Evolutionary conservation across 257 asterid genomes (phyloP).

Genomic region (Jacaranda mimosifolia): DNA sequence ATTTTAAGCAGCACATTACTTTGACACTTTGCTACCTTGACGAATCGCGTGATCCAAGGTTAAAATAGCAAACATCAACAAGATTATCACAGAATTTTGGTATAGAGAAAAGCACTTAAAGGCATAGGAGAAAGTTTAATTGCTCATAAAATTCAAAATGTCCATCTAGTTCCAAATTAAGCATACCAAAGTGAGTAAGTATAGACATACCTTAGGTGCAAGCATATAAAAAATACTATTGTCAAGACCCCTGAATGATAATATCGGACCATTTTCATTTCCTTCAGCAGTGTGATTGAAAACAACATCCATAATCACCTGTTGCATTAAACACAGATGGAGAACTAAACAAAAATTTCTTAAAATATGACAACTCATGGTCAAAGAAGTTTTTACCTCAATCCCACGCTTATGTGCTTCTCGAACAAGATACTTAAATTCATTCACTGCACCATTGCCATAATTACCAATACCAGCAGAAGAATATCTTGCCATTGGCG

Average conservation of each 20-base stretch:
- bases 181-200: neutral
- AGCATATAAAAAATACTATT: constrained; percentile 91
- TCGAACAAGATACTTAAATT: constrained; percentile 86
- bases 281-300: constrained; percentile 99
- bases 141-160: constrained; percentile 14
- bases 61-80: neutral
- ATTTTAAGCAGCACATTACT: neutral
- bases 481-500: constrained; percentile 97
- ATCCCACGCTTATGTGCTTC: constrained; percentile 97
- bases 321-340: constrained; percentile 39
- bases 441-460: constrained; percentile 81
- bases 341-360: constrained; percentile 28
- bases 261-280: constrained; percentile 85
- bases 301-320: constrained; percentile 99
- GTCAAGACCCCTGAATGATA: constrained; percentile 94
- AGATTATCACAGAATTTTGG: neutral
- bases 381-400: constrained; percentile 62
- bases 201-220: constrained; percentile 83
- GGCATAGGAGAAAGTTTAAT: neutral
- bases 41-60: neutral
- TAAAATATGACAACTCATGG: constrained; percentile 19
- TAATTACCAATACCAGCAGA: constrained; percentile 63
- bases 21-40: neutral
- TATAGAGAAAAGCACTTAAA: neutral
- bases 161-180: constrained; percentile 9